Evolutionary conservation across 257 asterid genomes (phyloP).

Genomic region (Linderniella brevidens): DNA sequence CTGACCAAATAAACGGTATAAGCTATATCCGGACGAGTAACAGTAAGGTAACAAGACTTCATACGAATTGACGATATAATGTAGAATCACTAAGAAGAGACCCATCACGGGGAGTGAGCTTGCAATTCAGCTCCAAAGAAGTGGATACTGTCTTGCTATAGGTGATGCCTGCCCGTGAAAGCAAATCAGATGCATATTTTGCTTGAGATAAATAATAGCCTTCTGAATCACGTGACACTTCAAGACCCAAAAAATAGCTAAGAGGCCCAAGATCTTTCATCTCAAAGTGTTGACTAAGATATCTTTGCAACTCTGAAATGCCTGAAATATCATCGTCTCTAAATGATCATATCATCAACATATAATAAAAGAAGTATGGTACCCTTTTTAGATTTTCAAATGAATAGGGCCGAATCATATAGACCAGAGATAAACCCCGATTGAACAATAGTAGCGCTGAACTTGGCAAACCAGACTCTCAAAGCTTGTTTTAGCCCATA

Average conservation of each 20-base stretch:
- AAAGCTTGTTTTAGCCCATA: slow-evolving; percentile 3
- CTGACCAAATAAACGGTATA: not conserved
- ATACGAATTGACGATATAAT: not conserved
- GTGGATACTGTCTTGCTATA: not conserved
- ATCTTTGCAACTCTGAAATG: not conserved
- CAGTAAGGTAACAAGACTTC: not conserved
- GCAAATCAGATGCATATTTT: not conserved
- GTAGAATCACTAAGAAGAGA: not conserved
- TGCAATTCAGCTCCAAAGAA: not conserved
- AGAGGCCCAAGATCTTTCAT: not conserved
- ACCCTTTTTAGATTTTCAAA: not conserved
- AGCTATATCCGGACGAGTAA: not conserved
- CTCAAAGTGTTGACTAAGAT: not conserved
- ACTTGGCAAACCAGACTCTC: not conserved
- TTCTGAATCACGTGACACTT: not conserved
- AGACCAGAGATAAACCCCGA: not conserved
- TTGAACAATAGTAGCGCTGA: not conserved
- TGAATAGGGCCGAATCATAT: not conserved
- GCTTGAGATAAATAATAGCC: not conserved
- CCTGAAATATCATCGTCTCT: not conserved
- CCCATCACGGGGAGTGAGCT: not conserved
- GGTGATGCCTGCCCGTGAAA: not conserved
- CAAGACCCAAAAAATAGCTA: not conserved
- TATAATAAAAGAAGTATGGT: not conserved
- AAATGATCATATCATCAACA: slow-evolving; percentile 3